Percentiles rank a stretch among this genome's conserved stretches.
These are phyloP conservation scores for Melanogaster broomeanus DNA, from an alignment of 768 basidiomycete genomes.

Conservation along the genomic window DNA sequence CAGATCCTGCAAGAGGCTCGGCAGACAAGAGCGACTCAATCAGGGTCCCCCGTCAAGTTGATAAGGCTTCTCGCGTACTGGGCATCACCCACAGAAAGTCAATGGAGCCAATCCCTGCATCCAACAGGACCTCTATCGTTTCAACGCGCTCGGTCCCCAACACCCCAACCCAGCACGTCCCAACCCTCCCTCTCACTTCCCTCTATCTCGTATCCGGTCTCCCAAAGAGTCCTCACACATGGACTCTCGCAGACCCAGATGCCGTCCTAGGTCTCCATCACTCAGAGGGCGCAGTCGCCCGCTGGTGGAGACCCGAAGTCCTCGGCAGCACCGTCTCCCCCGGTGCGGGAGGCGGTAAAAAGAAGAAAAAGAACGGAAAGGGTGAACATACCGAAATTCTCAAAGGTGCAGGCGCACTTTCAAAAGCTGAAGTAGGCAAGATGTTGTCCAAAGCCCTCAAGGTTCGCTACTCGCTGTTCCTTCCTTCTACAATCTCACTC, in stretches of 20 bases:
- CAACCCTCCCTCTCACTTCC: constrained; percentile 76
- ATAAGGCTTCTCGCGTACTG: constrained; percentile 79
- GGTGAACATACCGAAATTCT: constrained; percentile 53
- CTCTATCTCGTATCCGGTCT: constrained; percentile 88
- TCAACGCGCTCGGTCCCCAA: constrained; percentile 54
- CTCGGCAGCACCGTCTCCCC: constrained; percentile 86
- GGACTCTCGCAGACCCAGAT: constrained; percentile 87
- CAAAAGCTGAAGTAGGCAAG: constrained; percentile 85
- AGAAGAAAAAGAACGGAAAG: constrained; percentile 64
- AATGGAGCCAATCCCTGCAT: constrained; percentile 86
- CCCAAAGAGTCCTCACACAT: constrained; percentile 86
- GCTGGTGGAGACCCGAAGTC: constrained; percentile 92
- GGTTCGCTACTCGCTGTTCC: constrained; percentile 40
- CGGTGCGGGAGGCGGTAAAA: constrained; percentile 78
- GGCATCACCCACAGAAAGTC: constrained; percentile 73
- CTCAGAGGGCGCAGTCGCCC: constrained; percentile 78
- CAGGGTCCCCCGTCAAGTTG: constrained; percentile 44
- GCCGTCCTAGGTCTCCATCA: constrained; percentile 81
- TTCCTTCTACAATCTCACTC: background rate
- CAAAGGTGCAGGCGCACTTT: constrained; percentile 79
- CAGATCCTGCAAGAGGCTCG: constrained; percentile 12
- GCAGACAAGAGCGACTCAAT: constrained; percentile 33
- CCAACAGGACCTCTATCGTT: constrained; percentile 73
- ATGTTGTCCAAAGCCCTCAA: constrained; percentile 92
- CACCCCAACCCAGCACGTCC: constrained; percentile 60